phyloP scores from a whole-genome alignment of 2,329 filamentous ascomycete species.

The Ophiostoma sp. region DNA sequence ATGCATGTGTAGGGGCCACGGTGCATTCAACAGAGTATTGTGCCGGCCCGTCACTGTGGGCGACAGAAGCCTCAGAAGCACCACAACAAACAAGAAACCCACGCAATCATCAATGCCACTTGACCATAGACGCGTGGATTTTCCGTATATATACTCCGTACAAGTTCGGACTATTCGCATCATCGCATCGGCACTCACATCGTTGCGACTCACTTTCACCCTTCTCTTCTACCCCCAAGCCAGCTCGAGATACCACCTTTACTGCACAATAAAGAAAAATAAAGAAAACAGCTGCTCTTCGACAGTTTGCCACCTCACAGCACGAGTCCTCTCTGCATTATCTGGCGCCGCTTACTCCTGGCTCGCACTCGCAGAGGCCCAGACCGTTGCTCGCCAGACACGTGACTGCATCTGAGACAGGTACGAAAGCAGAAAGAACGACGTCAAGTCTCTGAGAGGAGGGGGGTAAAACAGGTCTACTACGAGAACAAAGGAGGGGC shows the following conservation, averaged over 20 bases:
- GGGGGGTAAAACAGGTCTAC: slow-evolving; percentile 11
- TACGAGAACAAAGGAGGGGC: slow-evolving; percentile 8
- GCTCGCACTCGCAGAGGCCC: neutral
- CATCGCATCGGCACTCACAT: neutral
- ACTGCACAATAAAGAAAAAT: too few species aligned
- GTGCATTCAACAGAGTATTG: neutral
- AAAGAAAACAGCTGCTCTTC: too few species aligned
- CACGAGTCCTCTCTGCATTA: neutral
- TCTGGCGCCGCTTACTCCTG: neutral
- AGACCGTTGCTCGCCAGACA: neutral
- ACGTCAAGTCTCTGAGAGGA: slow-evolving; percentile 11
- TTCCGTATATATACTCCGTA: neutral
- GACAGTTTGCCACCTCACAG: neutral
- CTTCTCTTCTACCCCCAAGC: neutral
- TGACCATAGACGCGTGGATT: neutral
- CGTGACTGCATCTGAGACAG: neutral
- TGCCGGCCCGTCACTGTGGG: neutral
- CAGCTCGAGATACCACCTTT: too few species aligned
- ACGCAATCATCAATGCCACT: neutral
- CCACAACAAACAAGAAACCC: neutral
- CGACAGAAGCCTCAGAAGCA: neutral
- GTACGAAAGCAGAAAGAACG: slow-evolving; percentile 9
- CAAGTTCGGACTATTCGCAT: neutral
- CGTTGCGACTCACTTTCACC: neutral
- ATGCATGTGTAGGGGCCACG: neutral